Conservation (phyloP, 805 yeast species). For the Ascoidea tarda region DNA sequence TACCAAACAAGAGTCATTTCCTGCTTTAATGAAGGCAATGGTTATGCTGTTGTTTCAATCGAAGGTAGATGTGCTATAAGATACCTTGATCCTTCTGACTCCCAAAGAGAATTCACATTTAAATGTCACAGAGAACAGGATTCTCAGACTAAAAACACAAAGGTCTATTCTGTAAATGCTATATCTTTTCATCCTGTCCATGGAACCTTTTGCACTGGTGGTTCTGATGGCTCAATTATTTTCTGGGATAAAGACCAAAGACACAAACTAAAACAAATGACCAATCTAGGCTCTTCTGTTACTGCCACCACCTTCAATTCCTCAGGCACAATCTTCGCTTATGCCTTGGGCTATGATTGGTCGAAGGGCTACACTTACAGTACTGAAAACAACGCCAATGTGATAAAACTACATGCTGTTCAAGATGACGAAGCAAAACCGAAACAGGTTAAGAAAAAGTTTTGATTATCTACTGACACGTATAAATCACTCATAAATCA, state of each 20-base stretch:
- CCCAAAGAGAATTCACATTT: slow-evolving; percentile 70
- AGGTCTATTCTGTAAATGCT: slow-evolving; percentile 67
- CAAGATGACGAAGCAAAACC: slow-evolving; percentile 75
- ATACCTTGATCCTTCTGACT: slow-evolving; percentile 75
- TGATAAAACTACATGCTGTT: slow-evolving; percentile 70
- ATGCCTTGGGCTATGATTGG: slow-evolving; percentile 94
- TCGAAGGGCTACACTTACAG: slow-evolving; percentile 75
- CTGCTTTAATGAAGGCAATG: slow-evolving; percentile 86
- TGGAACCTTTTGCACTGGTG: slow-evolving; percentile 90
- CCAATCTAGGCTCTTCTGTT: slow-evolving; percentile 51
- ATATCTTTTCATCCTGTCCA: slow-evolving; percentile 78
- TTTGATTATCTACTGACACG: no score
- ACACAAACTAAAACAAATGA: slow-evolving; percentile 73
- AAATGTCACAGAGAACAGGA: slow-evolving; percentile 71
- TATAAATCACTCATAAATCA: no score
- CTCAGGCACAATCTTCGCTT: slow-evolving; percentile 75
- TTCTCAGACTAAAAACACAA: slow-evolving; percentile 42
- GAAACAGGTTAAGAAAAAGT: slow-evolving; percentile 13
- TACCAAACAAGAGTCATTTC: slow-evolving; percentile 75
- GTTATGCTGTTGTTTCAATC: slow-evolving; percentile 83
- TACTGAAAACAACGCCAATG: slow-evolving; percentile 59
- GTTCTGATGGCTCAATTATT: slow-evolving; percentile 86
- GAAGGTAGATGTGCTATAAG: slow-evolving; percentile 96
- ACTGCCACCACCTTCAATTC: slow-evolving; percentile 72
- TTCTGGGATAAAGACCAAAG: slow-evolving; percentile 94